Percentiles rank a stretch among this genome's conserved stretches.
These are phyloP conservation scores for Ganoderma leucocontextum DNA, from an alignment of 1,284 basidiomycete species.

Conservation along the genomic window DNA sequence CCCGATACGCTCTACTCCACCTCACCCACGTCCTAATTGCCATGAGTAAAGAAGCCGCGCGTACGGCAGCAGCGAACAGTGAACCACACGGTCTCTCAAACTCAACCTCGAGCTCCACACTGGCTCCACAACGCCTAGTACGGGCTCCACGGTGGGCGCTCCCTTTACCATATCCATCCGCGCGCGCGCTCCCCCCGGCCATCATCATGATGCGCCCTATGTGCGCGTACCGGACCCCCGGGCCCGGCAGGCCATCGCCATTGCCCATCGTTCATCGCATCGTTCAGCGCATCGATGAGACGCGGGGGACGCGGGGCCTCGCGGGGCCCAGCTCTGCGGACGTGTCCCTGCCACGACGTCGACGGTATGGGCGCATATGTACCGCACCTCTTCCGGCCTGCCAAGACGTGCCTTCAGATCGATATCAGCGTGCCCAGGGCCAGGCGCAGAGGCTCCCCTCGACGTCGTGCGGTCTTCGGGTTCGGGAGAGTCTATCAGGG, in stretches of 20 bases:
- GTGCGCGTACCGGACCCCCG: neutral
- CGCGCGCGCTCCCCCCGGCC: neutral
- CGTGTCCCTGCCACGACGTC: neutral
- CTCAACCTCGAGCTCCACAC: neutral
- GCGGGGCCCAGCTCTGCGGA: neutral
- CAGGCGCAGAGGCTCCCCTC: neutral
- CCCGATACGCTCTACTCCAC: neutral
- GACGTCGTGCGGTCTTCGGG: neutral
- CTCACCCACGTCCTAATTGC: neutral
- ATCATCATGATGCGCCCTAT: neutral
- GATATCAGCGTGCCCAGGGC: neutral
- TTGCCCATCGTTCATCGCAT: neutral
- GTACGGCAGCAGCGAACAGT: neutral
- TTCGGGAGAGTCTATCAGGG: neutral
- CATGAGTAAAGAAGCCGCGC: neutral
- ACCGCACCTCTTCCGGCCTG: constrained; percentile 1
- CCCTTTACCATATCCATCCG: neutral
- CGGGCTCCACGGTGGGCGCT: neutral
- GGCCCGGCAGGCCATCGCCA: neutral
- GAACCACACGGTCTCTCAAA: neutral
- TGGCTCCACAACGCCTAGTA: neutral
- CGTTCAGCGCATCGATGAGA: too few relatives aligned
- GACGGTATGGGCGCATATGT: constrained; percentile 21
- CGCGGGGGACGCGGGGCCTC: neutral
- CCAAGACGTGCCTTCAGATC: constrained; percentile 9